Evolutionary conservation across 176 grass and related monocot genomes (phyloP), one percentile per base, ranked within the genome.

Genomic region (Bothriochloa decipiens): DNA sequence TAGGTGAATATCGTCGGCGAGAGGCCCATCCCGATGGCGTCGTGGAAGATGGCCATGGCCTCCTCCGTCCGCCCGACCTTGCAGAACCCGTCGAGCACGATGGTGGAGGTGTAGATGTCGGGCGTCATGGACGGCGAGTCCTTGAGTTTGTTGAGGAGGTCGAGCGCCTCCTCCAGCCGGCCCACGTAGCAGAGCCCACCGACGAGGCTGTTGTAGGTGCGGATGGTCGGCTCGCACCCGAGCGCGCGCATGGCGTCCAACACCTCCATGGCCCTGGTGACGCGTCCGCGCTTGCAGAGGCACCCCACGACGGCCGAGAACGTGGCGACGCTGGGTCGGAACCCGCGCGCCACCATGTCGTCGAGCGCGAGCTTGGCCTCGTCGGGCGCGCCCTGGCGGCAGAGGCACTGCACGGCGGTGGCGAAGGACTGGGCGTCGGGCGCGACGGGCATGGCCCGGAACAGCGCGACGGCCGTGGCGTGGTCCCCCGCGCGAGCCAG

Each of bases 101-200:
- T 72, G 72, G 84, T 96, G 75, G 85, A 99, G 15, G 91, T 91
- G 65, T 94, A 94, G 41, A 99, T 99, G 82, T 94, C 87, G 20
- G 96, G 88, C 67, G 72, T 52, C 33, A 81, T 79, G 32, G 35
- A 36, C 1, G 91, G 81, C 58, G 93, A 87, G 37, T 52, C 83
- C 87, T 91, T 95, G 72, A 96, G 91, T 82, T 84, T 94, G 33
- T 86, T 73, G 68, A 94, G 76, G 9, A 96, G 81, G 20, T 91
- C 77, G 11, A 76, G 81, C 28, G 90, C 96, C 82, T 96, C 96
- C 91, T 99, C 93, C 41, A 99, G 81, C 43, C 91, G 86, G 36
- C 93, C 93, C 13, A 94, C 96, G 81, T 94, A 99, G 89, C 93
- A 99, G 74, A 96, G 87, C 12, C 88, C 93, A 60, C 83, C 62